Evolutionary conservation across 2,329 filamentous ascomycete species (phyloP).

Genomic region (Penicillium sp.): DNA sequence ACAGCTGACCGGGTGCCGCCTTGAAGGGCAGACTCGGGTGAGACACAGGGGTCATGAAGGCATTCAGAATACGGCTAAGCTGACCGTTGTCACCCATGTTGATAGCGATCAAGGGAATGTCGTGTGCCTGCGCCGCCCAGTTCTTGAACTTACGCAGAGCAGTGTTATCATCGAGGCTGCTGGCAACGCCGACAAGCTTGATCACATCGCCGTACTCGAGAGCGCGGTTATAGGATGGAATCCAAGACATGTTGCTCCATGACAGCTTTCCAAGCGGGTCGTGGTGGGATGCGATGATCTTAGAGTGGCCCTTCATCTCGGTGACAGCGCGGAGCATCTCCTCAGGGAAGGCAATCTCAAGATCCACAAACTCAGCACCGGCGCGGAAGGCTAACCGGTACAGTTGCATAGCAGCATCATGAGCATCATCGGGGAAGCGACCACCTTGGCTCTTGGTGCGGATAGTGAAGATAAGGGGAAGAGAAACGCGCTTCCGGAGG

Average conservation of each 20-base stretch:
- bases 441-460: conserved; percentile 85
- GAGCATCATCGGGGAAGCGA: conserved; percentile 75
- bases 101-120: conserved; percentile 85
- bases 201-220: conserved; percentile 89
- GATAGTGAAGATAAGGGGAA: conserved; percentile 91
- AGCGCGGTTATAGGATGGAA: conserved; percentile 83
- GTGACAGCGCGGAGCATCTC: conserved; percentile 70
- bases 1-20: conserved; percentile 90
- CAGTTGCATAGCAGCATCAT: conserved; percentile 69
- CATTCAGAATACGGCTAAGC: conserved; percentile 84
- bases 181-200: conserved; percentile 86
- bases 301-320: conserved; percentile 69
- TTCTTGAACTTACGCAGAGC: conserved; percentile 78
- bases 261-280: conserved; percentile 76
- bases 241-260: conserved; percentile 93
- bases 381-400: conserved; percentile 78
- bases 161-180: conserved; percentile 79
- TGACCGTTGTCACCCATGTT: conserved; percentile 92
- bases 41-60: conserved; percentile 91
- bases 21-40: conserved; percentile 88
- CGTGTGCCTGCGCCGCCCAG: conserved; percentile 70
- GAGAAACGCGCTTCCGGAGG: conserved; percentile 67
- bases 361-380: conserved; percentile 87
- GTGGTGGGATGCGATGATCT: conserved; percentile 93
- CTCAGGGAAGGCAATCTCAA: conserved; percentile 84